phyloP scores from a whole-genome alignment of 495 filamentous ascomycete species.

The Daldinia childiae region DNA sequence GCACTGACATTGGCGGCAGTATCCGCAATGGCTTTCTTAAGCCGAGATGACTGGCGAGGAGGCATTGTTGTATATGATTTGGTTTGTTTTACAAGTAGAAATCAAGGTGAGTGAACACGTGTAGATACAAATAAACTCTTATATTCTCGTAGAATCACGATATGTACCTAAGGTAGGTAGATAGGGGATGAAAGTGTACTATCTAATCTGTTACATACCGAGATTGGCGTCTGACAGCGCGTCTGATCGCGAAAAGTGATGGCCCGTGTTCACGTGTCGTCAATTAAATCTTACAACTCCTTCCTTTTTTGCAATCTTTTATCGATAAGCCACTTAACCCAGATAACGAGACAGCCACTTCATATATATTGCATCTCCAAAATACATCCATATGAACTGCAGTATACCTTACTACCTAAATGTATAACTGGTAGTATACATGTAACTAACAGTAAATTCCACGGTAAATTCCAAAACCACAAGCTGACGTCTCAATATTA shows the following conservation, averaged over 20 bases:
- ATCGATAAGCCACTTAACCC: constrained; percentile 20
- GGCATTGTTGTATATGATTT: constrained; percentile 32
- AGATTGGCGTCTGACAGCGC: constrained; percentile 14
- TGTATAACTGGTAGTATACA: too few relatives aligned
- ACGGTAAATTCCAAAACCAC: background rate
- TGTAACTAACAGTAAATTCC: background rate
- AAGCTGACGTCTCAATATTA: background rate
- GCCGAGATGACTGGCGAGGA: constrained; percentile 35
- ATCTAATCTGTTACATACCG: constrained; percentile 6
- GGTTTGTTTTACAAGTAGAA: background rate
- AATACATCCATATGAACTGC: background rate
- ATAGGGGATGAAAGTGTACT: background rate
- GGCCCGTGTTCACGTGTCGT: constrained; percentile 35
- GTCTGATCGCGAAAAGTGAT: constrained; percentile 22
- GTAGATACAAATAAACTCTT: background rate
- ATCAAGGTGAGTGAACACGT: constrained; percentile 1
- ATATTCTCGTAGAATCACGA: background rate
- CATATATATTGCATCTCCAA: background rate
- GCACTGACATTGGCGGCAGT: constrained; percentile 16
- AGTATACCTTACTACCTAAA: too few relatives aligned
- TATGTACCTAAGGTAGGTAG: background rate
- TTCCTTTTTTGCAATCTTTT: background rate
- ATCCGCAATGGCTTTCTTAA: constrained; percentile 26
- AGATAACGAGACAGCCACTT: too few relatives aligned
- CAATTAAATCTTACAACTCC: constrained; percentile 17